Evolutionary conservation across 2,329 filamentous ascomycete species (phyloP), one percentile per base, ranked within the genome.

Genomic region (Talaromyces sp.): DNA sequence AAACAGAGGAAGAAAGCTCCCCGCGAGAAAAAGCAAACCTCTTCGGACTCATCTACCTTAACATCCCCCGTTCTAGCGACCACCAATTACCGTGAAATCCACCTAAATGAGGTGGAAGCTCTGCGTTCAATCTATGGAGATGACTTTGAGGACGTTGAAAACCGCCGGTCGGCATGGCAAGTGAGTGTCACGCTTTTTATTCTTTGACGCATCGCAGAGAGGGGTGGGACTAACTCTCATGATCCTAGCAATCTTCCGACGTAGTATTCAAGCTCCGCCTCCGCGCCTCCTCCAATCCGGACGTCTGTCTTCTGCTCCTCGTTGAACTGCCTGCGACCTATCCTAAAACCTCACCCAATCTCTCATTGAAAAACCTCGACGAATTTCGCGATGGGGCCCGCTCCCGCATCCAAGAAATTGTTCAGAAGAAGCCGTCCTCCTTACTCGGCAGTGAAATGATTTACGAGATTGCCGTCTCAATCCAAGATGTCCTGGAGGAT

Each of bases 281-380:
- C 58, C 90, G 85, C 65, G 83, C 90, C 9, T 85, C 85, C 3
- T 86, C 85, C 0, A 88, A 94, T 65, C 81, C 85, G 33, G 87
- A 91, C 44, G 82, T 91, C 55, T 81, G 81, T 22, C 79, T 91
- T 35, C 85, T 84, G 2, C 75, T 97, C n/a, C 81, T 84, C 43
- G 90, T 95, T 47, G 87, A 89, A 51, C 78, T 97, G 60, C 94
- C 91, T 8, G 89, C 91, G 6, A 96, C 92, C 0, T 97, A 97
- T 70, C 94, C 93, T 3, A 96, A 90, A 68, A 89, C 91, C 1
- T 77, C 86, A 1, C 92, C 92, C 1, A 76, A 90, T 10, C 75
- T 96, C 13, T 85, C 82, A 4, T 68, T 95, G 40, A 87, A 89
- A 58, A 80, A 86, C 49, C 76, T 85, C 37, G 78, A 80, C 22